These are phyloP conservation scores for Auricularia sp. DNA, from an alignment of 768 basidiomycete species.

Conservation along the genomic window DNA sequence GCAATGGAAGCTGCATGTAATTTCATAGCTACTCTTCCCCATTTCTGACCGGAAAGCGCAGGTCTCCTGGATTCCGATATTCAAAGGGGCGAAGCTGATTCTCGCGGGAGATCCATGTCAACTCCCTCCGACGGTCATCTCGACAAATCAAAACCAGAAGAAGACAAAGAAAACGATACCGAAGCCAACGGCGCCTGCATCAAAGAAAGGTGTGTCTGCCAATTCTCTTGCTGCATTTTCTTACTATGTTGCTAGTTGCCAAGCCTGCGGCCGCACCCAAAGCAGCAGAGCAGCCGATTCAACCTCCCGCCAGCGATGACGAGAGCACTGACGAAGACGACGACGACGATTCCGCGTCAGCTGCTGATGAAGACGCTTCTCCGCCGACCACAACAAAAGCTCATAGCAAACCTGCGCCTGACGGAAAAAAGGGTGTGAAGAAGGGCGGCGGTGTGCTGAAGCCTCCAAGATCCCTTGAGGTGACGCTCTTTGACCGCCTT, in stretches of 20 bases:
- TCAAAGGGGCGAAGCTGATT: constrained; percentile 83
- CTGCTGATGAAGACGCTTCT: not conserved
- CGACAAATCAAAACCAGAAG: constrained; percentile 35
- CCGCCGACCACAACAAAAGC: not conserved
- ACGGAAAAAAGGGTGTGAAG: constrained; percentile 9
- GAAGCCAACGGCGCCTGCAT: not conserved
- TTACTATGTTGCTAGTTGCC: too few species aligned
- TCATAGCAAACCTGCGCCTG: constrained; percentile 5
- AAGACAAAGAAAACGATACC: constrained; percentile 21
- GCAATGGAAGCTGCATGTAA: constrained; percentile 74
- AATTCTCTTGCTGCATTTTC: not conserved
- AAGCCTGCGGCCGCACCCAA: not conserved
- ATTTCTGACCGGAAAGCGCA: constrained; percentile 16
- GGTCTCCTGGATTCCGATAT: constrained; percentile 94
- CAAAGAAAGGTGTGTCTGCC: not conserved
- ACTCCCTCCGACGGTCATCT: constrained; percentile 86
- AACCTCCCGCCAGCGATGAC: constrained; percentile 6
- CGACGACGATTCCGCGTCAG: not conserved
- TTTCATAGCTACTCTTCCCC: not conserved
- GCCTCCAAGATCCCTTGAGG: constrained; percentile 69
- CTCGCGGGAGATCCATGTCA: constrained; percentile 95
- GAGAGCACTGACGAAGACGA: constrained; percentile 8
- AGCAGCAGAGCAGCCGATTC: not conserved
- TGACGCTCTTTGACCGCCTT: constrained; percentile 85
- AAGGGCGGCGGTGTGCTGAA: constrained; percentile 23